These are phyloP conservation scores for Arabidopsis hybrid DNA, from an alignment of 441 rosid genomes.

Conservation along the genomic window DNA sequence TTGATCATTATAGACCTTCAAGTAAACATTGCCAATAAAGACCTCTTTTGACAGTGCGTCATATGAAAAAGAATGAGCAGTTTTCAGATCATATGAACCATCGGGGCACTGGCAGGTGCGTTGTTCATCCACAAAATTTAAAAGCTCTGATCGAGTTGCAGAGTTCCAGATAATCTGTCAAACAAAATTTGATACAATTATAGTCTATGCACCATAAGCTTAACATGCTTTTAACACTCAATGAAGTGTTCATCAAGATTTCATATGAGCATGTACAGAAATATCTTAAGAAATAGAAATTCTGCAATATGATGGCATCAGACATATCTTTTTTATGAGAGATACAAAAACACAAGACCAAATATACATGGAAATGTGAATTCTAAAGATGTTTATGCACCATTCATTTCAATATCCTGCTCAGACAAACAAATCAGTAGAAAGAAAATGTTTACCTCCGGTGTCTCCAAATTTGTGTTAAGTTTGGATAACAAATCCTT, in stretches of 20 bases:
- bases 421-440: slow-evolving; percentile 8
- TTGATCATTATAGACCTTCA: slow-evolving; percentile 98
- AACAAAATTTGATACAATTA: slow-evolving; percentile 41
- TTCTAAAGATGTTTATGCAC: slow-evolving; percentile 21
- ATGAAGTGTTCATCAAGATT: slow-evolving; percentile 27
- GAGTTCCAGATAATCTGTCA: slow-evolving; percentile 98
- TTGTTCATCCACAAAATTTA: slow-evolving; percentile 94
- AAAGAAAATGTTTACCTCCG: slow-evolving; percentile 77
- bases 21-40: slow-evolving; percentile 94
- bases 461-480: slow-evolving; percentile 94
- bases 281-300: slow-evolving; percentile 13
- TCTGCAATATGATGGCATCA: slow-evolving; percentile 32
- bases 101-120: slow-evolving; percentile 87
- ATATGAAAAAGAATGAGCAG: slow-evolving; percentile 76
- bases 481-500: slow-evolving; percentile 87
- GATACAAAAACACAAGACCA: slow-evolving; percentile 16
- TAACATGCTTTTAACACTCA: slow-evolving; percentile 25
- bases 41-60: slow-evolving; percentile 92
- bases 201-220: slow-evolving; percentile 29
- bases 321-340: slow-evolving; percentile 15
- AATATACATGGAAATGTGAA: slow-evolving; percentile 21
- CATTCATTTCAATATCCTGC: slow-evolving; percentile 30
- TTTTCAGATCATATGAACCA: slow-evolving; percentile 92
- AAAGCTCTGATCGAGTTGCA: slow-evolving; percentile 88
- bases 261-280: slow-evolving; percentile 16